Conservation (phyloP, 1,139 yeast genomes). For the Hyphopichia khmerensis region DNA sequence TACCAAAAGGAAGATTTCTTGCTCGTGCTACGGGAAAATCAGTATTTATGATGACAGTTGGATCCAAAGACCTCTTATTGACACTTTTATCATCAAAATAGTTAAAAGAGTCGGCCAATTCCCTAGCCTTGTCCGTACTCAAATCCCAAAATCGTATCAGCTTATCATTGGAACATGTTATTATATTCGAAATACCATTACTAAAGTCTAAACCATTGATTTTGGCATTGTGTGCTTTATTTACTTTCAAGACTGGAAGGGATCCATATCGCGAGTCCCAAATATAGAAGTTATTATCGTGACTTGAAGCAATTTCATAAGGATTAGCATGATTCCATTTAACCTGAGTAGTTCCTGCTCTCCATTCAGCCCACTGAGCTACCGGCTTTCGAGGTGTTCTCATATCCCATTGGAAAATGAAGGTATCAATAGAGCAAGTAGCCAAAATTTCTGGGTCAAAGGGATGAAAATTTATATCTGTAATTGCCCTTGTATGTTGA, state of each 20-base stretch:
- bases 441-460: conserved; percentile 86
- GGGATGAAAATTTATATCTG: conserved; percentile 93
- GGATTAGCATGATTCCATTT: conserved; percentile 86
- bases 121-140: conserved; percentile 22
- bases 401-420: conserved; percentile 87
- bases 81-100: conserved; percentile 21
- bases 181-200: conserved; percentile 55
- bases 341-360: conserved; percentile 92
- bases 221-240: conserved; percentile 72
- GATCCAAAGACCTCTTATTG: conserved; percentile 19
- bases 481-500: conserved; percentile 87
- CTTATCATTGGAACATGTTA: conserved; percentile 84
- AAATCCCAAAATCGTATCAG: conserved; percentile 89
- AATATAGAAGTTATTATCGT: conserved; percentile 72
- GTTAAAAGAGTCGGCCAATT: conserved; percentile 17
- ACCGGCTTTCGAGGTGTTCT: conserved; percentile 73
- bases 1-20: conserved; percentile 83
- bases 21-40: conserved; percentile 90
- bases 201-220: conserved; percentile 88
- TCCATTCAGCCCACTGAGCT: conserved; percentile 84
- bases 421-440: conserved; percentile 90
- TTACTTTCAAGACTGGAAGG: conserved; percentile 62
- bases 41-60: conserved; percentile 63
- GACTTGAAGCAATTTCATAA: conserved; percentile 78
- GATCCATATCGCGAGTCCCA: conserved; percentile 92